These are phyloP conservation scores for Dryas integrifolia DNA, from an alignment of 331 rosid genomes.

Conservation along the genomic window DNA sequence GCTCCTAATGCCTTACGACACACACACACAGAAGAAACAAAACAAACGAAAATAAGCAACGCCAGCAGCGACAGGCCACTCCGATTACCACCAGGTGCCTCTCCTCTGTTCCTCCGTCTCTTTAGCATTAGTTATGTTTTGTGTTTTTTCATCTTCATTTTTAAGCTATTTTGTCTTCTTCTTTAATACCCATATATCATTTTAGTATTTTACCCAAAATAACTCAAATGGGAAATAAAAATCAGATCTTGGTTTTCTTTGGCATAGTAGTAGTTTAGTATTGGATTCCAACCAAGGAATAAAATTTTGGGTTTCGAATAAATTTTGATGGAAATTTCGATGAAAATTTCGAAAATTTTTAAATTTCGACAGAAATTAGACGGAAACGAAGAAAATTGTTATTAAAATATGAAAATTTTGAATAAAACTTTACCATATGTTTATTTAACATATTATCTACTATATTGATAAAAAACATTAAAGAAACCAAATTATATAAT, in stretches of 20 bases:
- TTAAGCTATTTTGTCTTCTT: neutral
- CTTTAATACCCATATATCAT: constrained; percentile 4
- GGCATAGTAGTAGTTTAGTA: neutral
- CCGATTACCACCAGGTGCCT: constrained; percentile 14
- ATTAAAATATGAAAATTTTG: no score
- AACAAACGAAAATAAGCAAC: neutral
- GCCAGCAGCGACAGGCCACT: constrained; percentile 18
- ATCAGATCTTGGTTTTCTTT: constrained; percentile 54
- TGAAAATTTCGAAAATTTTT: no score
- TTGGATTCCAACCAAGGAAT: neutral
- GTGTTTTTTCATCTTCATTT: neutral
- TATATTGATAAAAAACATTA: no score
- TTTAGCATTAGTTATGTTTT: neutral
- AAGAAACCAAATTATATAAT: no score
- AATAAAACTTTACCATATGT: no score
- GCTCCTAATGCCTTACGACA: neutral
- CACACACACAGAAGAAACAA: neutral
- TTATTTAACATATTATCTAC: no score
- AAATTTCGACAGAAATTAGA: no score
- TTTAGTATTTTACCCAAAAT: neutral
- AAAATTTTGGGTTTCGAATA: no score
- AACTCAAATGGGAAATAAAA: neutral
- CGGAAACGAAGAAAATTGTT: no score
- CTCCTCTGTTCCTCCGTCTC: constrained; percentile 11
- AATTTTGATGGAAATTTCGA: no score